Base-by-base conservation (phyloP, 2,329 filamentous ascomycete species). In the Aurifilum marmelostoma region DNA sequence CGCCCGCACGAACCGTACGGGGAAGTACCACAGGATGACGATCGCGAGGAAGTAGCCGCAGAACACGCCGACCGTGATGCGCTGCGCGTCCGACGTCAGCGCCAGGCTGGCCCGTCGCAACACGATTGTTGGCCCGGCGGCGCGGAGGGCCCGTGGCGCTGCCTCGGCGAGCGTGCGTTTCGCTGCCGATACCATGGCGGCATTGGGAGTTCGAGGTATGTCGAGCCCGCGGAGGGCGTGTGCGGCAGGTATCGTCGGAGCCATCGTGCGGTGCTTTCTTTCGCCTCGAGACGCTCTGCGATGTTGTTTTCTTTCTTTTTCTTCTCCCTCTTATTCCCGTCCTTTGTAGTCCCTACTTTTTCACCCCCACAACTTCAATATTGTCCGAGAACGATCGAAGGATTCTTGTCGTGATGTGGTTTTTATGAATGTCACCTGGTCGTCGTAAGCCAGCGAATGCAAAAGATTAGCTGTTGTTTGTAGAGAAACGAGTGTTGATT, bases 11-110 rank as follows among this genome's bases (percentile, higher is more conserved):
- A 92, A 93, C 29, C 34, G 43, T 29, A 62, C 41, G 0, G 92
- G 92, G 1, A 94, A 78, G 79, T 94, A 94, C 92, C 92, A 94
- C 3, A 94, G 82, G 56, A 94, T 83, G 5, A 91, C 91, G 72
- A 94, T 94, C 61, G 85, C 84, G 24, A 93, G 91, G 2, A 91
- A 85, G 78, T 94, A 94, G 47, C 84, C 89, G 11, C 80, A 90
- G 73, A 94, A 92, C 54, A 93, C 82, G 11, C 90, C 91, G 34
- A 93, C 81, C 0, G 91, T 93, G 12, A 93, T 85, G 66, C 84
- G 84, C 75, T 94, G 91, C 2, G 91, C 91, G 75, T 88, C 85
- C 16, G 70, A 67, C 72, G 88, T 91, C 56, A 89, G 88, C 34
- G 82, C 75, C 14, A 92, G 81, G 60, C 63, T 67, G 65, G 84